Conservation (phyloP, 257 asterid species). For the Solanum peruvianum region DNA sequence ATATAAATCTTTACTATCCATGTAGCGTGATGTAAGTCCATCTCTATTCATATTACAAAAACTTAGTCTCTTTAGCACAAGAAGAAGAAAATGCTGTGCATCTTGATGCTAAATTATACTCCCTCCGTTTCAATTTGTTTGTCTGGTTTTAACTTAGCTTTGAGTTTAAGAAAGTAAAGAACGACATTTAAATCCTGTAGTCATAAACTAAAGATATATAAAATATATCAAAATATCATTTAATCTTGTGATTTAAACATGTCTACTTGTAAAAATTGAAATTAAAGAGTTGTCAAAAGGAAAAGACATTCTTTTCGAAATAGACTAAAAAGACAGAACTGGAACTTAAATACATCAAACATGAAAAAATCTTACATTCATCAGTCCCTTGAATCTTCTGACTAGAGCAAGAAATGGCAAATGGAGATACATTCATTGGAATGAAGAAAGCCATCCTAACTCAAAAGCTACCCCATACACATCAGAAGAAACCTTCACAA, state of each 20-base stretch:
- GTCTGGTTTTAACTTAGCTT: not conserved
- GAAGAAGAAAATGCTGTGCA: not conserved
- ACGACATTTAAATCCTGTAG: not conserved
- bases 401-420: constrained; percentile 13
- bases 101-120: not conserved
- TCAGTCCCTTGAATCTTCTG: not conserved
- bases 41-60: not conserved
- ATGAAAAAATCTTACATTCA: constrained; percentile 6
- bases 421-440: constrained; percentile 10
- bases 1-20: not conserved
- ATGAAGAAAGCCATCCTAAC: constrained; percentile 3
- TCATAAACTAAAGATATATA: not conserved
- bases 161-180: not conserved
- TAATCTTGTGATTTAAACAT: not conserved
- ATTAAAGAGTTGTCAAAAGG: not conserved
- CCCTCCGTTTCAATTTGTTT: not conserved
- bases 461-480: constrained; percentile 1
- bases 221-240: not conserved
- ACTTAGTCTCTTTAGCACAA: not conserved
- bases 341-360: not conserved
- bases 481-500: not conserved
- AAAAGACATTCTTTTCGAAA: not conserved
- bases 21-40: not conserved
- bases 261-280: not conserved
- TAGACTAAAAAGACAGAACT: not conserved